Conservation (phyloP, 306 rosid genomes). For the Alnus glutinosa region DNA sequence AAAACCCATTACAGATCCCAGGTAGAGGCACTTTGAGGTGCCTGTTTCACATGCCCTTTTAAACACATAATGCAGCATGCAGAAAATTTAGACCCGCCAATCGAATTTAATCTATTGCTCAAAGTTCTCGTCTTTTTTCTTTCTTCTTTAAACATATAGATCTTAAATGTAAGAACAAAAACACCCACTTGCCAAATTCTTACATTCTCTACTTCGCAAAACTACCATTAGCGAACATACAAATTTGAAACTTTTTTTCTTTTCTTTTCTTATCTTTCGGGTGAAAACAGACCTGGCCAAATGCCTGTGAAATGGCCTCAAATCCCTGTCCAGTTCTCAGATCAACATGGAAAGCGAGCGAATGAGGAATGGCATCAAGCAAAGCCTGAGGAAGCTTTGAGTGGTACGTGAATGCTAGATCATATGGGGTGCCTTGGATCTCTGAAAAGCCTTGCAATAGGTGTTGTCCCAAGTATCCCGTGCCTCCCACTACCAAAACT, state of each 20-base stretch:
- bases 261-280: not conserved
- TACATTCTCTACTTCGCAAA: not conserved
- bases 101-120: not conserved
- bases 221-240: not conserved
- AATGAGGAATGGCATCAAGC: conserved; percentile 47
- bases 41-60: not conserved
- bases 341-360: conserved; percentile 65
- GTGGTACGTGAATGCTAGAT: conserved; percentile 72
- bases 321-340: conserved; percentile 74
- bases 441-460: conserved; percentile 53
- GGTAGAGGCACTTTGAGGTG: not conserved
- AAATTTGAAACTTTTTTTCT: too few species aligned
- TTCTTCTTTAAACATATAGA: not conserved
- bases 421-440: conserved; percentile 30
- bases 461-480: conserved; percentile 95
- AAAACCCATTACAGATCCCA: not conserved
- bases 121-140: not conserved
- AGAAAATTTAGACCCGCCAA: not conserved
- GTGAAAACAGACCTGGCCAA: conserved; percentile 67
- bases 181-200: not conserved
- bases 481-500: conserved; percentile 83
- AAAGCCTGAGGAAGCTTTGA: conserved; percentile 54
- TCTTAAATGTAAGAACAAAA: too few species aligned
- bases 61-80: not conserved
- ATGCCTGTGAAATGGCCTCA: conserved; percentile 53